Base-by-base conservation (phyloP, 2,329 filamentous ascomycete genomes). In the Pestalotiopsis sp. region DNA sequence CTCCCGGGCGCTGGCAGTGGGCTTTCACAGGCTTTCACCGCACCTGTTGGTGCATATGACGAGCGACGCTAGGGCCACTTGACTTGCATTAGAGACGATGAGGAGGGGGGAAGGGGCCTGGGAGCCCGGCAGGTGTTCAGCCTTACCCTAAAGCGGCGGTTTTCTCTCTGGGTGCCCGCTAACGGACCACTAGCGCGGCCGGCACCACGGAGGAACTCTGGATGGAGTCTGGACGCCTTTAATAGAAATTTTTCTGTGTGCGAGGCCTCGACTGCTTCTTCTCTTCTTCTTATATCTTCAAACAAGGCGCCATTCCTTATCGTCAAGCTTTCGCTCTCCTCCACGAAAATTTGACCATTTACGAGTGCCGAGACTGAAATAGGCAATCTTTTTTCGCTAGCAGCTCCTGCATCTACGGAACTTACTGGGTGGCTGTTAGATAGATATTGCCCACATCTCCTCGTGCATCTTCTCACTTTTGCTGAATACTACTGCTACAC, bases 311-410 rank as follows among this genome's bases (percentile, higher is more conserved):
- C 83, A 87, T 88, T 91, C 94, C 94, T 97, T 98, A 98, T 97
- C 94, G 88, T 94, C 93, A 94, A 90, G 88, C 64, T 38, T 66
- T 55, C 55, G 90, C 85, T 83, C 78, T 81, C 80, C 82, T 84
- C 89, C 87, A 92, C 86, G 88, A 90, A 87, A 89, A 91, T 88
- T 88, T 93, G 94, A 94, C 90, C 94, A 97, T 97, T 96, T 87
- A 89, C 82, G 82, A 84, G 89, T 96, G 94, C 93, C 93, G 80
- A 97, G 92, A 97, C 79, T 79, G 84, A 92, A 64, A 74, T 77
- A 79, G 78, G 90, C 92, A 93, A 92, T 91, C 92, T 92, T 93
- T 94, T 63, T 94, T 97, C 94, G 94, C 94, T 98, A 98, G 92
- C 94, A 89, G 92, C 91, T 91, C 92, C 93, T 94, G 92, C 88